Percentiles rank a stretch among this genome's conserved stretches.
Evolutionary conservation across 352 stramenopile species (phyloP).

Genomic region (Stramenopiles sp.): DNA sequence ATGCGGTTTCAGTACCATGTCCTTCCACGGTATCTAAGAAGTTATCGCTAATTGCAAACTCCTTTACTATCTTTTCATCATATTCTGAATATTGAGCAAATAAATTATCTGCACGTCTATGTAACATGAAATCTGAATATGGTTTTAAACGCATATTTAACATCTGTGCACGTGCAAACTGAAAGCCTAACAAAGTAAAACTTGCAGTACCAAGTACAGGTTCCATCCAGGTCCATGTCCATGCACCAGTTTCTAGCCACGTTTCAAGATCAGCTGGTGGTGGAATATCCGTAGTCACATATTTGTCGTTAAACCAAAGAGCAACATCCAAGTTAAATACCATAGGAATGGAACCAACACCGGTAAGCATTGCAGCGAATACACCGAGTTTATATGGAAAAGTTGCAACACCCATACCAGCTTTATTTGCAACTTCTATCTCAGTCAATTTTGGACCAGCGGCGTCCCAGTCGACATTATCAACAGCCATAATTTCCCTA

Average conservation of each 20-base stretch:
- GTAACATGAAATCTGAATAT: slow-evolving; percentile 10
- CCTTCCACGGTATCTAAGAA: no score
- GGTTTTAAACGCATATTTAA: slow-evolving; percentile 10
- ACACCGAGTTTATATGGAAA: slow-evolving; percentile 13
- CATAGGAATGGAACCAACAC: slow-evolving; percentile 10
- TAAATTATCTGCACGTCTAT: slow-evolving; percentile 2
- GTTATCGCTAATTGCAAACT: no score
- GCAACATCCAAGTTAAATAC: slow-evolving; percentile 12
- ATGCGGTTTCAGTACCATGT: no score
- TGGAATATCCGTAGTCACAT: slow-evolving; percentile 14
- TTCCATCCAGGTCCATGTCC: slow-evolving; percentile 16
- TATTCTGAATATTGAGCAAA: slow-evolving; percentile 10
- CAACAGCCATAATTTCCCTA: slow-evolving; percentile 14
- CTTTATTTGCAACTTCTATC: no score
- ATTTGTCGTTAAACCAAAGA: slow-evolving; percentile 14
- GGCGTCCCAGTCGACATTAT: slow-evolving; percentile 5
- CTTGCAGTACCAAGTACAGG: slow-evolving; percentile 10
- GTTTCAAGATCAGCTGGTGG: slow-evolving; percentile 12
- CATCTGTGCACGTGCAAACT: slow-evolving; percentile 10
- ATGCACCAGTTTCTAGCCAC: slow-evolving; percentile 9
- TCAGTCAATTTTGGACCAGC: background rate
- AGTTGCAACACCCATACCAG: no score
- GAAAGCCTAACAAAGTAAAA: slow-evolving; percentile 11
- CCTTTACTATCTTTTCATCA: no score
- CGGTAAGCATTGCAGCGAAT: background rate